These are phyloP conservation scores for Talaromyces sp. DNA, from an alignment of 2,329 filamentous ascomycete species.

Conservation along the genomic window DNA sequence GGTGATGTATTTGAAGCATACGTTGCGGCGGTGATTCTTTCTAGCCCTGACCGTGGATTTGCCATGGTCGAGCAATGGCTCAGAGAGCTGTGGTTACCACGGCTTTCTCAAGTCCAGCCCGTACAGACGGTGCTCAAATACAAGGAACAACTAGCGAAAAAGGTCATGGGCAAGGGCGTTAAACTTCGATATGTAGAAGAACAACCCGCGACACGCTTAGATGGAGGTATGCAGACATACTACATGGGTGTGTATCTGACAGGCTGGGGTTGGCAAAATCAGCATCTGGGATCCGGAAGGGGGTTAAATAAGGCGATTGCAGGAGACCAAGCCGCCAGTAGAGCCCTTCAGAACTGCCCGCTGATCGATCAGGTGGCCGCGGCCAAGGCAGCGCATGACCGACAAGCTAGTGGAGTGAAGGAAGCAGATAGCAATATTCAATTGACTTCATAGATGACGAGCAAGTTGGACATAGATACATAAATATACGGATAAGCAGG, in stretches of 20 bases:
- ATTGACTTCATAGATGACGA: background rate
- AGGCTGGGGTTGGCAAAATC: slow-evolving; percentile 46
- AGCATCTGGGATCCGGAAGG: slow-evolving; percentile 44
- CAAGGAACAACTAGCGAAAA: slow-evolving; percentile 54
- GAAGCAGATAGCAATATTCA: background rate
- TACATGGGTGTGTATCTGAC: slow-evolving; percentile 48
- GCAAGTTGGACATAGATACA: too few relatives aligned
- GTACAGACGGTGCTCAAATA: slow-evolving; percentile 36
- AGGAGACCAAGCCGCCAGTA: slow-evolving; percentile 44
- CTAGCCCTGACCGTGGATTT: slow-evolving; percentile 63
- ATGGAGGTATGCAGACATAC: slow-evolving; percentile 40
- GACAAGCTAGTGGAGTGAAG: background rate
- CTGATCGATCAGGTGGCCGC: slow-evolving; percentile 39
- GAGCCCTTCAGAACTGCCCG: slow-evolving; percentile 38
- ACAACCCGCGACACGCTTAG: slow-evolving; percentile 30
- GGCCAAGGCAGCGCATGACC: slow-evolving; percentile 29
- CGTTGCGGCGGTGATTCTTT: slow-evolving; percentile 71
- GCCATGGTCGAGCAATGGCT: slow-evolving; percentile 66
- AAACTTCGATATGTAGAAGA: slow-evolving; percentile 59
- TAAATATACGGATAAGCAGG: background rate
- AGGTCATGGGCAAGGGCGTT: slow-evolving; percentile 57
- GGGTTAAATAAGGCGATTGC: slow-evolving; percentile 45
- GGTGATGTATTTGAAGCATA: slow-evolving; percentile 92
- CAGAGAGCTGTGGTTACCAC: slow-evolving; percentile 67
- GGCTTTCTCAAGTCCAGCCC: slow-evolving; percentile 45